phyloP scores from a whole-genome alignment of 2,329 filamentous ascomycete species.

The Colletotrichum siamense region DNA sequence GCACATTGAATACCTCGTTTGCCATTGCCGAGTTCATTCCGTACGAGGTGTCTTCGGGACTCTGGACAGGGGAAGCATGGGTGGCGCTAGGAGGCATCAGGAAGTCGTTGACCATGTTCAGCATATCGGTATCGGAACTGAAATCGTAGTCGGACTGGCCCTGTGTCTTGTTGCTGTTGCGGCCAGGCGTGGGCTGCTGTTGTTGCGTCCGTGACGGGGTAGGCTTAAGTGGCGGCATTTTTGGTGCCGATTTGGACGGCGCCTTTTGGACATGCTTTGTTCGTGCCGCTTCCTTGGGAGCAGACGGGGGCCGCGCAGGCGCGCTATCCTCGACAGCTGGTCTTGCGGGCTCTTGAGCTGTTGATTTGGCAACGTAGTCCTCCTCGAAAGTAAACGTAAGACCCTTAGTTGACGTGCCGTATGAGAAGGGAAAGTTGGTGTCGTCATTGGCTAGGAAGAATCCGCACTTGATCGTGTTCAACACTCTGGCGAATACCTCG shows the following conservation, averaged over 20 bases:
- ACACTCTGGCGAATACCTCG: slow-evolving; percentile 44
- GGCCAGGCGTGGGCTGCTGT: slow-evolving; percentile 4
- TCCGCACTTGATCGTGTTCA: slow-evolving; percentile 55
- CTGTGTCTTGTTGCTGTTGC: not conserved
- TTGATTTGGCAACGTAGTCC: not conserved
- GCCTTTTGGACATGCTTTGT: not conserved
- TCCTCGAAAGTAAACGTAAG: slow-evolving; percentile 16
- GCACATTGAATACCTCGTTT: slow-evolving; percentile 53
- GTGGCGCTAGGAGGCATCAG: slow-evolving; percentile 50
- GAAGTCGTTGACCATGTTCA: slow-evolving; percentile 55
- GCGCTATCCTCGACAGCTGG: not conserved
- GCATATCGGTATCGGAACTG: slow-evolving; percentile 41
- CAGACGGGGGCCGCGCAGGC: not conserved
- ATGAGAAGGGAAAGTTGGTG: slow-evolving; percentile 10
- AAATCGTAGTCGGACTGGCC: slow-evolving; percentile 24
- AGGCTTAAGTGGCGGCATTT: not conserved
- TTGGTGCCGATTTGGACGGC: not conserved
- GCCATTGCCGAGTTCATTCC: slow-evolving; percentile 60
- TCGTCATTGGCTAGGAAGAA: slow-evolving; percentile 50
- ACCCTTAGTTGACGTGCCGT: slow-evolving; percentile 1
- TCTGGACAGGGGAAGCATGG: slow-evolving; percentile 34
- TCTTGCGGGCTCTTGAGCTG: not conserved
- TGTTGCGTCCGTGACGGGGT: not conserved
- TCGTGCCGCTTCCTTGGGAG: not conserved
- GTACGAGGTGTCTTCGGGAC: slow-evolving; percentile 52